Evolutionary conservation across 2,329 filamentous ascomycete genomes (phyloP).

Genomic region (Phoma herbarum): DNA sequence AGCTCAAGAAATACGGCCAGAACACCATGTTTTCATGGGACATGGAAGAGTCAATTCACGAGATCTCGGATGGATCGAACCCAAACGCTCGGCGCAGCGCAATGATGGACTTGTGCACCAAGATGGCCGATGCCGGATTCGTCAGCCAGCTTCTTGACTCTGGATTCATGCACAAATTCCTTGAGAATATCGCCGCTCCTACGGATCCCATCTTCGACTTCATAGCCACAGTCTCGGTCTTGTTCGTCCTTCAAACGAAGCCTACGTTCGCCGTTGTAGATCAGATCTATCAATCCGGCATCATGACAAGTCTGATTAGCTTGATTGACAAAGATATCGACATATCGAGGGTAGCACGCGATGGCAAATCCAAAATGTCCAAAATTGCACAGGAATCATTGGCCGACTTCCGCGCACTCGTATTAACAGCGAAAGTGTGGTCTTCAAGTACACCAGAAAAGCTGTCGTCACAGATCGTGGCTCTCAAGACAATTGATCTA

Average conservation of each 20-base stretch:
- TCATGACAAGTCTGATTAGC: conserved; percentile 63
- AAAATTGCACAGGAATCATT: conserved; percentile 68
- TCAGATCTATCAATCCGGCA: conserved; percentile 64
- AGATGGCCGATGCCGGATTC: conserved; percentile 68
- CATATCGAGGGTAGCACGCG: conserved; percentile 68
- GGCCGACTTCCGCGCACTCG: conserved; percentile 60
- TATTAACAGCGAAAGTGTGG: conserved; percentile 69
- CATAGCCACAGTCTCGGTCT: conserved; percentile 69
- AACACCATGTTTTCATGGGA: conserved; percentile 66
- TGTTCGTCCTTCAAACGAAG: conserved; percentile 69
- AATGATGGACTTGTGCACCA: conserved; percentile 64
- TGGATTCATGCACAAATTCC: conserved; percentile 73
- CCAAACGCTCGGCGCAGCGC: conserved; percentile 60
- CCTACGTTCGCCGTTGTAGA: conserved; percentile 67
- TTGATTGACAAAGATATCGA: conserved; percentile 64
- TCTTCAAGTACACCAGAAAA: conserved; percentile 58
- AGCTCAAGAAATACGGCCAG: conserved; percentile 66
- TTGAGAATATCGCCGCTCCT: conserved; percentile 64
- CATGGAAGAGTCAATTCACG: conserved; percentile 65
- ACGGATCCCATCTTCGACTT: conserved; percentile 63
- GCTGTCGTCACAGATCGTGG: conserved; percentile 70
- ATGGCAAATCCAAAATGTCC: conserved; percentile 74
- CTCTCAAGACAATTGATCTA: conserved; percentile 70
- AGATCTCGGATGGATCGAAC: conserved; percentile 60
- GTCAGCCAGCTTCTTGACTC: conserved; percentile 77